Conservation (phyloP, 2,329 filamentous ascomycete species). For the Xylariaceae sp. region DNA sequence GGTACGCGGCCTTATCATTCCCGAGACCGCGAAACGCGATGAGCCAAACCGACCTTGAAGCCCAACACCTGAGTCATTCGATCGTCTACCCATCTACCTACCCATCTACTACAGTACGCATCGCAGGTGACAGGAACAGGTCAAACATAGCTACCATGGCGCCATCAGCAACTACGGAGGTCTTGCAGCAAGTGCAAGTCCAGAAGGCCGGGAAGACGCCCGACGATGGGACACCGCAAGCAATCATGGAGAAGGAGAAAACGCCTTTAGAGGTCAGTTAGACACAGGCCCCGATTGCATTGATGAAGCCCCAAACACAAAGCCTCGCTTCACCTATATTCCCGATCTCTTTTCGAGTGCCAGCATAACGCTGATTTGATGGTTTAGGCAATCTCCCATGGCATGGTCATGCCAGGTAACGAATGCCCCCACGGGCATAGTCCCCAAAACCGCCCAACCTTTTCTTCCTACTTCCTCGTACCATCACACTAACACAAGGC, state of each 20-base stretch:
- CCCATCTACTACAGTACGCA: not conserved
- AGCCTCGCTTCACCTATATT: not conserved
- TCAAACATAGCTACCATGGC: constrained; percentile 26
- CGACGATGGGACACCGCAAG: constrained; percentile 9
- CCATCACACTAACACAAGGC: not conserved
- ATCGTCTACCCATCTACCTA: not conserved
- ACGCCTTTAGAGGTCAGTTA: constrained; percentile 32
- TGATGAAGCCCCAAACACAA: not conserved
- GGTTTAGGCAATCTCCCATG: constrained; percentile 36
- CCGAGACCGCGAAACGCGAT: not conserved
- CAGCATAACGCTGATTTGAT: not conserved
- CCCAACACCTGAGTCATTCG: not conserved
- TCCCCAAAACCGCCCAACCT: not conserved
- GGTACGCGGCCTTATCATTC: not conserved
- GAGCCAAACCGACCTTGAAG: not conserved
- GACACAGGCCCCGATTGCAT: not conserved
- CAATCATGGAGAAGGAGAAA: constrained; percentile 22
- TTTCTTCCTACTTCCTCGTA: not conserved
- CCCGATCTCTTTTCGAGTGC: not conserved
- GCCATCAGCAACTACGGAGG: constrained; percentile 32
- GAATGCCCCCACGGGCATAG: not conserved
- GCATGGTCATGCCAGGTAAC: constrained; percentile 33
- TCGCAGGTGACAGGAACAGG: not conserved
- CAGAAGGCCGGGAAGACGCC: constrained; percentile 20
- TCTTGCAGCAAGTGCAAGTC: constrained; percentile 17